Conservation (phyloP, 2,329 filamentous ascomycete genomes). For the Aaosphaeria pasadenensis region DNA sequence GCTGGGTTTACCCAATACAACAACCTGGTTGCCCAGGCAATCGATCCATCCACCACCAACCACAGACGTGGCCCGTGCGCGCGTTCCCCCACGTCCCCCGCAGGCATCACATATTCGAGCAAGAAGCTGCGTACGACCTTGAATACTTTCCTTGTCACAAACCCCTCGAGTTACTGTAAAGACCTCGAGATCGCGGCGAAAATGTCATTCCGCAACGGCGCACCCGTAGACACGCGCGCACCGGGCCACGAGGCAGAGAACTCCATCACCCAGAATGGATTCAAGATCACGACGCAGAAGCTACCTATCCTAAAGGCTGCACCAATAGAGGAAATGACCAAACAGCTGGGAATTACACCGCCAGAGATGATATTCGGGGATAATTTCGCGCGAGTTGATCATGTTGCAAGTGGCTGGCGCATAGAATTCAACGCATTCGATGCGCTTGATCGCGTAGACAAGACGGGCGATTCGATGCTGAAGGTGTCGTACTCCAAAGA, state of each 20-base stretch:
- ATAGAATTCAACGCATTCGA: slow-evolving; percentile 81
- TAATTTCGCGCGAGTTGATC: slow-evolving; percentile 75
- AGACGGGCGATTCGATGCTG: slow-evolving; percentile 86
- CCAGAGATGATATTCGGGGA: slow-evolving; percentile 99
- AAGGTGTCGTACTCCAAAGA: slow-evolving; percentile 89
- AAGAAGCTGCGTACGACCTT: neutral
- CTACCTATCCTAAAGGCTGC: slow-evolving; percentile 90
- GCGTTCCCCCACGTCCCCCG: slow-evolving; percentile 4
- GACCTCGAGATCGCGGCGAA: slow-evolving; percentile 5
- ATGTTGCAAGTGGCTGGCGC: slow-evolving; percentile 72
- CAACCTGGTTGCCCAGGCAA: slow-evolving; percentile 12
- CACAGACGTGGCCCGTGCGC: neutral
- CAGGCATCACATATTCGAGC: slow-evolving; percentile 1
- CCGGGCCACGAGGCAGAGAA: slow-evolving; percentile 30
- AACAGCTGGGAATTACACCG: slow-evolving; percentile 75
- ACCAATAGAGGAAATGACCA: slow-evolving; percentile 82
- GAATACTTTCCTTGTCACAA: neutral
- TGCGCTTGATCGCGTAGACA: slow-evolving; percentile 87
- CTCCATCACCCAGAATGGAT: slow-evolving; percentile 47
- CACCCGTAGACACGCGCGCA: slow-evolving; percentile 29
- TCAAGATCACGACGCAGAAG: slow-evolving; percentile 79
- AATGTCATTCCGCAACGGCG: slow-evolving; percentile 30
- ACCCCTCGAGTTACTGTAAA: neutral
- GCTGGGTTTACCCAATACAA: slow-evolving; percentile 6
- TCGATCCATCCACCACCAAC: slow-evolving; percentile 6